A percentile compares a stretch with the other conserved stretches of the same genome.
Evolutionary conservation across 345 rosid genomes (phyloP).

Genomic region (Physaria fendleri): DNA sequence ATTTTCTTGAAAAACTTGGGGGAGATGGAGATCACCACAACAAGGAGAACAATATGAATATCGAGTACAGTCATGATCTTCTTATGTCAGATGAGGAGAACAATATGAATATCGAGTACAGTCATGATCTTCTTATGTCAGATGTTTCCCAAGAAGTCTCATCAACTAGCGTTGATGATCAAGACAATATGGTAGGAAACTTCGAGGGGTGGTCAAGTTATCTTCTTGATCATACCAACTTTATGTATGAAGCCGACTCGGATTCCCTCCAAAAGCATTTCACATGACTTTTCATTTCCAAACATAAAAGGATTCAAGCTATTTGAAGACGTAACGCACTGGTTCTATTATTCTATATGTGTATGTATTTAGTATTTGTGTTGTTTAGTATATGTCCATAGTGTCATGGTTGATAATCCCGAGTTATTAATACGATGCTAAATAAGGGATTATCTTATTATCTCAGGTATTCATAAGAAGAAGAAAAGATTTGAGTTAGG

Average conservation of each 20-base stretch:
- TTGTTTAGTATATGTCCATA: conserved; percentile 5
- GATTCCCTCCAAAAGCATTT: conserved; percentile 16
- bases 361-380: neutral
- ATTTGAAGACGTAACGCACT: neutral
- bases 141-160: conserved; percentile 28
- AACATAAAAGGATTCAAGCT: conserved; percentile 5
- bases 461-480: neutral
- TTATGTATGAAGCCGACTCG: conserved; percentile 19
- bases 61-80: conserved; percentile 1
- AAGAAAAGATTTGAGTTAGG: neutral
- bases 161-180: conserved; percentile 33
- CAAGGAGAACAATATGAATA: conserved; percentile 12
- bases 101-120: conserved; percentile 3
- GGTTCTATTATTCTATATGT: neutral
- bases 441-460: neutral
- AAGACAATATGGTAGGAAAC: conserved; percentile 16
- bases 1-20: conserved; percentile 17
- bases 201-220: conserved; percentile 25
- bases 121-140: conserved; percentile 16
- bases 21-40: neutral
- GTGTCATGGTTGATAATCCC: neutral
- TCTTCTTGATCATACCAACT: conserved; percentile 16
- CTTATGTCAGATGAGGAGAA: conserved; percentile 22
- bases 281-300: conserved; percentile 8
- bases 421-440: neutral